A percentile compares a stretch with the other conserved stretches of the same genome.
Conservation (phyloP, 106 monocot species). For the Posidonia australis region DNA sequence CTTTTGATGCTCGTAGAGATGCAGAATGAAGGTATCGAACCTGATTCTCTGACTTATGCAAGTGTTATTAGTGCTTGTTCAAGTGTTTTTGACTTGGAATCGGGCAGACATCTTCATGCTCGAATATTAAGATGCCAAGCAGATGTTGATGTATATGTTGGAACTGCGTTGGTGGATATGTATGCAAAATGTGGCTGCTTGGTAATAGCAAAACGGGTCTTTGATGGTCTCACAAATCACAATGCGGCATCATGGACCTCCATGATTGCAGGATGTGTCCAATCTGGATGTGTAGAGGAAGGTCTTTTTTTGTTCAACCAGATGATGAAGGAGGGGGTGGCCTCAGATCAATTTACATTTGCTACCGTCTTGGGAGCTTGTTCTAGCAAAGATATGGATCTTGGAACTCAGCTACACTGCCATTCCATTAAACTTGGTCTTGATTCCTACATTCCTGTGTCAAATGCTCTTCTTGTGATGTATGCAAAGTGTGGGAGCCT, state of each 20-base stretch:
- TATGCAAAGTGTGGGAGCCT: constrained; percentile 64
- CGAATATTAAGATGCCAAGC: constrained; percentile 26
- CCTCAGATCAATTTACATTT: constrained; percentile 51
- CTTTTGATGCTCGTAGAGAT: constrained; percentile 48
- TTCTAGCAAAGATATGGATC: constrained; percentile 27
- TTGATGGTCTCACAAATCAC: constrained; percentile 27
- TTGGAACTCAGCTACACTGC: constrained; percentile 60
- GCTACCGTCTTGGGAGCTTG: constrained; percentile 60
- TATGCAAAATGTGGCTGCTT: constrained; percentile 70
- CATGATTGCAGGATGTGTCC: constrained; percentile 51
- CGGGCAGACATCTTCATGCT: constrained; percentile 75
- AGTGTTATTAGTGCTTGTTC: constrained; percentile 50
- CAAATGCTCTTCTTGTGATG: constrained; percentile 68
- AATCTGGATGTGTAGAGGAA: constrained; percentile 34
- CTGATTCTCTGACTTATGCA: constrained; percentile 55
- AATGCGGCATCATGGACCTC: constrained; percentile 68
- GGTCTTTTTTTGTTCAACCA: constrained; percentile 51
- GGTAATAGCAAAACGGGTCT: constrained; percentile 46
- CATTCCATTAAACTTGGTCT: constrained; percentile 41
- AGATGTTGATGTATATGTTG: constrained; percentile 40
- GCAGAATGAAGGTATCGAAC: constrained; percentile 29
- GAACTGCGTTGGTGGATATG: constrained; percentile 68
- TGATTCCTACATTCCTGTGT: constrained; percentile 40
- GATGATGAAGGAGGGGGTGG: constrained; percentile 42
- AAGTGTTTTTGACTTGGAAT: constrained; percentile 31